Evolutionary conservation across 2,329 filamentous ascomycete species (phyloP), one percentile per base, ranked within the genome.

Genomic region (Septoria linicola): DNA sequence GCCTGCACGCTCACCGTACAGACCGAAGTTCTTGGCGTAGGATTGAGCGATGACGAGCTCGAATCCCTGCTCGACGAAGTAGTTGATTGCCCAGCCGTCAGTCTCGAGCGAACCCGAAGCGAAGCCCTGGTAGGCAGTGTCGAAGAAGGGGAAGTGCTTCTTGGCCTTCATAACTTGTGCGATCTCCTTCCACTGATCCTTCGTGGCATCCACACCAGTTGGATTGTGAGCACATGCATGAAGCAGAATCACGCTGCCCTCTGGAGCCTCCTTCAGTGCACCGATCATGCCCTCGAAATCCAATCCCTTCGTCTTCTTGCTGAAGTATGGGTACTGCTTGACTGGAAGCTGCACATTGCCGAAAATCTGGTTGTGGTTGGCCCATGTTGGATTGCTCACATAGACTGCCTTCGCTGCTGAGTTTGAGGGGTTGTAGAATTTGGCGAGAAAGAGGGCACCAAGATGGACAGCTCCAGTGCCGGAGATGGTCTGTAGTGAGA

Each of bases 291-390:
- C 92, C 54, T 87, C 83, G 66, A 96, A 91, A 73, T 97, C 90
- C 45, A 99, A 84, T 42, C 89, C 91, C 70, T 89, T 91, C 60
- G 91, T 96, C 68, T 87, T 70, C 70, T 89, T 83, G 71, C 84
- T 85, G 76, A 96, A 99, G 80, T 99, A 99, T 42, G 92, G 93
- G 76, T 99, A 99, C 60, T 82, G 82, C 62, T 85, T 85, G 64
- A 89, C 82, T 27, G 82, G 76, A 23, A 97, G 78, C 63, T 81
- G 80, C 67, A 96, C 90, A 69, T 97, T 97, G 73, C 79, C 82
- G 77, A 99, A 96, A 79, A 99, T 96, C 73, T 97, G 93, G 76
- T 95, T 85, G 83, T 99, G 93, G 77, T 99, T 99, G 62, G 88
- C 90, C 93, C 93, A 99, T 56, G 93, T 99, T 46, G 93, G 93